Percentiles rank a stretch among this genome's conserved stretches.
Conservation (phyloP, 2,329 filamentous ascomycete genomes). For the Colletotrichum sp. region DNA sequence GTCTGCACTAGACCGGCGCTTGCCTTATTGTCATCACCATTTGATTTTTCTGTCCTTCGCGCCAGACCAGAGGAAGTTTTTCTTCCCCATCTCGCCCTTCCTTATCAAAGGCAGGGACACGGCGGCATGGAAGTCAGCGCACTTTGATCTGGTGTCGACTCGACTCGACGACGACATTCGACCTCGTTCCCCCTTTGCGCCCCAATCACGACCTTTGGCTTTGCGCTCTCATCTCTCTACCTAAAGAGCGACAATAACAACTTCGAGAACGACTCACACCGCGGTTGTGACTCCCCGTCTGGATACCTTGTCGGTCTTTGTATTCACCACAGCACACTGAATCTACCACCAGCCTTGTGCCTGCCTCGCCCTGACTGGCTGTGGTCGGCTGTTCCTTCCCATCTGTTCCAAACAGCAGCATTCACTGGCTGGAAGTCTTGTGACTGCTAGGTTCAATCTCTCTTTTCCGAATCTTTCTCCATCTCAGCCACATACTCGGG, state of each 20-base stretch:
- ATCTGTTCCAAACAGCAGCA: neutral
- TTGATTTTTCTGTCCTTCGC: neutral
- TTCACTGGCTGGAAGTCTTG: neutral
- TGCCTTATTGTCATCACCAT: neutral
- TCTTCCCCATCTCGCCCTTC: neutral
- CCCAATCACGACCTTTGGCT: neutral
- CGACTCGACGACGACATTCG: constrained; percentile 9
- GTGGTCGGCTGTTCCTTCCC: neutral
- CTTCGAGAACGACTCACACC: neutral
- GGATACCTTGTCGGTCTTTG: neutral
- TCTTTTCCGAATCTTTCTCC: neutral
- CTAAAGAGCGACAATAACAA: neutral
- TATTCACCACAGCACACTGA: neutral
- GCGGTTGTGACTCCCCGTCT: neutral
- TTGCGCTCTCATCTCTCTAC: neutral
- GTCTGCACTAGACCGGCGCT: neutral
- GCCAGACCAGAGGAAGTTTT: neutral
- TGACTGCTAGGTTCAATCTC: neutral
- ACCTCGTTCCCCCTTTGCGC: neutral
- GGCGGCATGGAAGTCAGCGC: neutral
- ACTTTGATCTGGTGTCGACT: constrained; percentile 8
- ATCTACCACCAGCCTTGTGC: neutral
- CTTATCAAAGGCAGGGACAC: neutral
- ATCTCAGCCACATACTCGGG: neutral
- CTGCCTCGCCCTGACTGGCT: neutral